phyloP scores from a whole-genome alignment of 2,329 filamentous ascomycete species.

The Raffaelea deltoideospora region DNA sequence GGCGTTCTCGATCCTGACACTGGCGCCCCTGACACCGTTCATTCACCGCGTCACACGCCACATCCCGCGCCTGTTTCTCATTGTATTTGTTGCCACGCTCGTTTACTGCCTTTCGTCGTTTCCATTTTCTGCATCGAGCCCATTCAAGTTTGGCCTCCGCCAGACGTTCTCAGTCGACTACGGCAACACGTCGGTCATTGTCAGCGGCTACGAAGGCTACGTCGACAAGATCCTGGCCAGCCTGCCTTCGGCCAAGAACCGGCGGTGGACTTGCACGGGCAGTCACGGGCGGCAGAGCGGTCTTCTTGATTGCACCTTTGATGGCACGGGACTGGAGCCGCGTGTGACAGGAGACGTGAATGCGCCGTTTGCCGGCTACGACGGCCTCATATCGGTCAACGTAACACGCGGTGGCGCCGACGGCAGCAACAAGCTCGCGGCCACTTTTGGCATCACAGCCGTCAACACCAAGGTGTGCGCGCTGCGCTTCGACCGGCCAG shows the following conservation, averaged over 20 bases:
- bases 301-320: conserved; percentile 54
- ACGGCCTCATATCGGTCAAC: conserved; percentile 51
- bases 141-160: conserved; percentile 77
- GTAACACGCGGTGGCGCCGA: conserved; percentile 23
- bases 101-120: conserved; percentile 80
- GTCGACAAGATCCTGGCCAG: conserved; percentile 49
- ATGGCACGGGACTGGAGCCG: conserved; percentile 26
- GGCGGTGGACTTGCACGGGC: conserved; percentile 36
- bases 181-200: conserved; percentile 51
- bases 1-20: conserved; percentile 50
- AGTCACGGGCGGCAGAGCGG: conserved; percentile 27
- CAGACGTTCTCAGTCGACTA: conserved; percentile 67
- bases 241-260: conserved; percentile 55
- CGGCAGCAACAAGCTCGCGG: too few relatives aligned
- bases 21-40: conserved; percentile 69
- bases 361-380: conserved; percentile 39
- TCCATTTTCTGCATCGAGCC: conserved; percentile 66
- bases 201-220: conserved; percentile 54
- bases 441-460: conserved; percentile 52
- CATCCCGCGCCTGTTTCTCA: conserved; percentile 59
- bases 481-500: conserved; percentile 53
- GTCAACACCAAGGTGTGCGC: conserved; percentile 67
- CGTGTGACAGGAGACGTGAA: conserved; percentile 37
- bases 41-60: conserved; percentile 77
- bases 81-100: conserved; percentile 58